These are phyloP conservation scores for Tausonia pullulans DNA, from an alignment of 1,284 basidiomycete genomes.

Conservation along the genomic window DNA sequence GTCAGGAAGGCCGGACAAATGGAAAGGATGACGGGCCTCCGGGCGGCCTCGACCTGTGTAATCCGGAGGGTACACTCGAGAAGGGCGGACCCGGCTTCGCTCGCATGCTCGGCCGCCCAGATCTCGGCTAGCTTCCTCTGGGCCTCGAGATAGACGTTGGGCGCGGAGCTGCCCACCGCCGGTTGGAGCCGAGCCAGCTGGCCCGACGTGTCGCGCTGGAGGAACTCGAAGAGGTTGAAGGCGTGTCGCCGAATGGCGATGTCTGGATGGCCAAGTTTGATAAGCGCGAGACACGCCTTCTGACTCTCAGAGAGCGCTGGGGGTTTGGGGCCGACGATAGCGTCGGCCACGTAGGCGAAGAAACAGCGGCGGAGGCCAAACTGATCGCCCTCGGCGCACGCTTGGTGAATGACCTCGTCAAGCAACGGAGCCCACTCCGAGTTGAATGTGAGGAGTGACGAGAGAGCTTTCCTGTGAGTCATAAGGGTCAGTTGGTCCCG, in stretches of 20 bases:
- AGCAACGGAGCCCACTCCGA: slow-evolving; percentile 51
- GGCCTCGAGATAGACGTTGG: slow-evolving; percentile 68
- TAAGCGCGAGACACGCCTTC: slow-evolving; percentile 65
- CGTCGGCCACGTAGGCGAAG: slow-evolving; percentile 68
- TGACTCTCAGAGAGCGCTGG: slow-evolving; percentile 64
- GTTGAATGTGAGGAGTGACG: slow-evolving; percentile 54
- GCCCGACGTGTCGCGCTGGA: slow-evolving; percentile 25
- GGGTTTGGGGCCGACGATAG: slow-evolving; percentile 48
- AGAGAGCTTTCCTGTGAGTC: slow-evolving; percentile 57
- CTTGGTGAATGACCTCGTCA: slow-evolving; percentile 57
- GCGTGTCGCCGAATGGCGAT: slow-evolving; percentile 59
- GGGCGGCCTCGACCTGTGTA: slow-evolving; percentile 50
- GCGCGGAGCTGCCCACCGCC: slow-evolving; percentile 58
- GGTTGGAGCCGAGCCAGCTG: slow-evolving; percentile 58
- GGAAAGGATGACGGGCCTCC: slow-evolving; percentile 44
- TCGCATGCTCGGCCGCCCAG: slow-evolving; percentile 68
- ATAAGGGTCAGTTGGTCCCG: background rate
- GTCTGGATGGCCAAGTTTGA: slow-evolving; percentile 71
- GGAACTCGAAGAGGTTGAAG: slow-evolving; percentile 64
- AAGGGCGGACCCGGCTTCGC: slow-evolving; percentile 56
- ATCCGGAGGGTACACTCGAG: slow-evolving; percentile 64
- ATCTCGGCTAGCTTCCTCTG: slow-evolving; percentile 66
- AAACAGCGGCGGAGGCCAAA: slow-evolving; percentile 41
- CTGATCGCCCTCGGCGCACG: slow-evolving; percentile 49
- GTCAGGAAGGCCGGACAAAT: slow-evolving; percentile 72